Conservation (phyloP, 805 yeast species). For the Zygosaccharomyces lentus region DNA sequence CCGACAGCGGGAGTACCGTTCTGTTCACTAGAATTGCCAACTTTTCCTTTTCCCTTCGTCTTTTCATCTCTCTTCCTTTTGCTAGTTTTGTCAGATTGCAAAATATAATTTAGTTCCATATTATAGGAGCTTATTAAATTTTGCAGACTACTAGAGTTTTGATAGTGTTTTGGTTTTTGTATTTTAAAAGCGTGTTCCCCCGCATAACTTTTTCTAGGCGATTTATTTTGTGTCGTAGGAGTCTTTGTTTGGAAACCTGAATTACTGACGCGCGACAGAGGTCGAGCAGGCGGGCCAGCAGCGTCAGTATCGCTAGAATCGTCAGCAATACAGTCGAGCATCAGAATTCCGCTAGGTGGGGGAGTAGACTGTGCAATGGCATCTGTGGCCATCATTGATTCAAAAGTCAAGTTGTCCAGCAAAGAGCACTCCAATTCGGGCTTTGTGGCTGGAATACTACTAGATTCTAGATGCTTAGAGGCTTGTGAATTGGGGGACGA, state of each 20-base stretch:
- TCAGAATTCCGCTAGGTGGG: neutral
- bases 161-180: conserved; percentile 7
- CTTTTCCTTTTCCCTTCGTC: neutral
- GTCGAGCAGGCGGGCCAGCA: neutral
- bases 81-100: conserved; percentile 7
- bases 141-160: conserved; percentile 3
- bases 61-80: neutral
- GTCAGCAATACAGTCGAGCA: conserved; percentile 3
- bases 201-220: conserved; percentile 1
- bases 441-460: neutral
- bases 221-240: conserved; percentile 13
- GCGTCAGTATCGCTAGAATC: neutral
- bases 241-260: neutral
- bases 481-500: conserved; percentile 9
- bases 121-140: conserved; percentile 6
- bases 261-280: conserved; percentile 9
- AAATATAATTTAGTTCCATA: conserved; percentile 13
- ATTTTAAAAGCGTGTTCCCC: conserved; percentile 7
- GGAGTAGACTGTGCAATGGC: conserved; percentile 1
- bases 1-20: neutral
- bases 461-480: neutral
- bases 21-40: neutral
- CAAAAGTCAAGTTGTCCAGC: conserved; percentile 1
- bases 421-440: conserved; percentile 1
- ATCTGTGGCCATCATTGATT: neutral